Percentiles rank a stretch among this genome's conserved stretches.
These are phyloP conservation scores for Zygosaccharomyces rouxii DNA, from an alignment of 805 yeast species.

Conservation along the genomic window DNA sequence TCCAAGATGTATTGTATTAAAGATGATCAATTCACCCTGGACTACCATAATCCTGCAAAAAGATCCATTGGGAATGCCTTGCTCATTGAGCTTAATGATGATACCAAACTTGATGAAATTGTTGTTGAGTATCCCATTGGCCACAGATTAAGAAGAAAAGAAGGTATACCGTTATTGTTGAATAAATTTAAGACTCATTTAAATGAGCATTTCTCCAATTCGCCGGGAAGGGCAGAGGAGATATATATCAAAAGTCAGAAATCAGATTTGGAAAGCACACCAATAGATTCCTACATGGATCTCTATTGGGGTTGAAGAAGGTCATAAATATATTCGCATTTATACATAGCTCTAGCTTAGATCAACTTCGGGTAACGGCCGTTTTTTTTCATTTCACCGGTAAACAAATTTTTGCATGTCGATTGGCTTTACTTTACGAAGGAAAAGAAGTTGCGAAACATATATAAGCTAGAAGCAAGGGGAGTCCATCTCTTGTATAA, in stretches of 20 bases:
- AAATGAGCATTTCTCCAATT: slow-evolving; percentile 39
- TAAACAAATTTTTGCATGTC: slow-evolving; percentile 4
- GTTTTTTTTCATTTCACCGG: not conserved
- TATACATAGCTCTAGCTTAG: not conserved
- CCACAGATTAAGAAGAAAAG: slow-evolving; percentile 53
- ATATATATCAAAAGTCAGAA: slow-evolving; percentile 38
- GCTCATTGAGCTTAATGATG: slow-evolving; percentile 48
- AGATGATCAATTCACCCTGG: slow-evolving; percentile 45
- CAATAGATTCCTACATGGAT: slow-evolving; percentile 47
- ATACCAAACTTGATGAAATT: slow-evolving; percentile 48
- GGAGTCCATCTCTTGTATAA: not conserved
- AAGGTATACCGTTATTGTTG: slow-evolving; percentile 52
- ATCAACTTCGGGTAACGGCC: slow-evolving; percentile 1
- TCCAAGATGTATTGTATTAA: slow-evolving; percentile 52
- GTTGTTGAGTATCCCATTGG: slow-evolving; percentile 56
- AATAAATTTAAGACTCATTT: slow-evolving; percentile 50
- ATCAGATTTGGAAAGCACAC: slow-evolving; percentile 38
- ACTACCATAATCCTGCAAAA: slow-evolving; percentile 54
- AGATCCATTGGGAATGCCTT: slow-evolving; percentile 56
- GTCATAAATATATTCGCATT: not conserved
- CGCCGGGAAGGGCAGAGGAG: slow-evolving; percentile 34
- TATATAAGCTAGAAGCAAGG: not conserved
- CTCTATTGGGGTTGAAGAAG: slow-evolving; percentile 29
- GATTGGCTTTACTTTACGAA: not conserved
- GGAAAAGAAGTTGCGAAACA: not conserved